Evolutionary conservation across 495 filamentous ascomycete species (phyloP).

Genomic region (Penicillium turbatum): DNA sequence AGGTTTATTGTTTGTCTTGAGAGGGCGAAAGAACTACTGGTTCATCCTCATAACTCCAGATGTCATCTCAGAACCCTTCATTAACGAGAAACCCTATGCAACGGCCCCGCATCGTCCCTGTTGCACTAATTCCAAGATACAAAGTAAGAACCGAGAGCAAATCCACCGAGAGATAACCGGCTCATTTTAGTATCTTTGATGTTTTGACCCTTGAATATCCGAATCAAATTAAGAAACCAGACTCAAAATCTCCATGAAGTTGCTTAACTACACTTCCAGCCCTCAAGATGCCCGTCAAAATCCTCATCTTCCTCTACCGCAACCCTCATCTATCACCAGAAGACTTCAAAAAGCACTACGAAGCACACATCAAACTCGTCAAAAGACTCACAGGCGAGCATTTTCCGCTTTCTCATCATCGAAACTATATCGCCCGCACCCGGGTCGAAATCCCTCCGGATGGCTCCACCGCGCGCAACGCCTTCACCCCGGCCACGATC

Average conservation of each 20-base stretch:
- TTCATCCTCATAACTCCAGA: no score
- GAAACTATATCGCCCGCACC: constrained; percentile 21
- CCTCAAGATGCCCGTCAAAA: constrained; percentile 16
- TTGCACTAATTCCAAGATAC: neutral
- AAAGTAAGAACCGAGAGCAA: neutral
- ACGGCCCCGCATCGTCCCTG: constrained; percentile 7
- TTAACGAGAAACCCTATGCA: constrained; percentile 15
- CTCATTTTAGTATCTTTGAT: neutral
- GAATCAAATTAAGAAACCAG: neutral
- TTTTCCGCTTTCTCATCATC: constrained; percentile 23
- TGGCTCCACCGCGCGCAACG: constrained; percentile 14
- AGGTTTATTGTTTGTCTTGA: no score
- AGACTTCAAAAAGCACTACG: constrained; percentile 23
- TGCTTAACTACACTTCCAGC: no score
- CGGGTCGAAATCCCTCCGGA: constrained; percentile 11
- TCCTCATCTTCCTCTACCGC: constrained; percentile 21
- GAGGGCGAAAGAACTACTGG: no score
- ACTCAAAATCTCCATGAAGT: neutral
- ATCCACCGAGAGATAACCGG: neutral
- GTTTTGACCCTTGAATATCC: neutral
- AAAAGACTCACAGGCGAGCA: constrained; percentile 13
- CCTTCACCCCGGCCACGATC: constrained; percentile 27
- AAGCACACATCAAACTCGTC: constrained; percentile 17
- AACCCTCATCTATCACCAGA: constrained; percentile 19
- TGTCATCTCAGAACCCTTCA: no score